phyloP scores from a whole-genome alignment of 1,284 basidiomycete genomes.

The Peniophora sp. region DNA sequence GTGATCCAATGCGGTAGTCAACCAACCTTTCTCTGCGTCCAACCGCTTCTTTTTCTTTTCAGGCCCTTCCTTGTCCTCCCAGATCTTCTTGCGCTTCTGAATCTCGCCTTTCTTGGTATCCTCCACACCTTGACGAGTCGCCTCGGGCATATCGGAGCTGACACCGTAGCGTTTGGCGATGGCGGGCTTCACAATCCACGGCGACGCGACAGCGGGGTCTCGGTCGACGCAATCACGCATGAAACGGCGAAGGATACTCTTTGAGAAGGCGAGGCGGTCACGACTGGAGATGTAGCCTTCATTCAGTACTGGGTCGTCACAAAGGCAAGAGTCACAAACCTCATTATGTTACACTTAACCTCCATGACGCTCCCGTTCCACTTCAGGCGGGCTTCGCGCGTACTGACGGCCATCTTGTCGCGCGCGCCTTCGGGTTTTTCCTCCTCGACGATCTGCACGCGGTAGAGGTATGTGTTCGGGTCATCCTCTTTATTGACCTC shows the following conservation, averaged over 20 bases:
- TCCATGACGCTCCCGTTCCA: conserved; percentile 72
- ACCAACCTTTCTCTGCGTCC: conserved; percentile 58
- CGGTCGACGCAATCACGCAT: conserved; percentile 91
- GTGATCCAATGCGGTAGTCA: not conserved
- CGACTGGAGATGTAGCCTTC: conserved; percentile 44
- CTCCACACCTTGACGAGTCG: conserved; percentile 73
- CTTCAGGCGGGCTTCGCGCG: conserved; percentile 39
- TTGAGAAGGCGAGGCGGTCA: conserved; percentile 91
- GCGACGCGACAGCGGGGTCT: conserved; percentile 85
- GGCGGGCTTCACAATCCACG: conserved; percentile 87
- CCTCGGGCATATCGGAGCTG: conserved; percentile 77
- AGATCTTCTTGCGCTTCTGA: conserved; percentile 83
- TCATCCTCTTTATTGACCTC: conserved; percentile 72
- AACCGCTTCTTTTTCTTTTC: conserved; percentile 79
- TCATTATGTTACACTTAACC: conserved; percentile 72
- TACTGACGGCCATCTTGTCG: conserved; percentile 44
- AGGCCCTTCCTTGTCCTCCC: conserved; percentile 77
- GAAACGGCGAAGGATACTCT: conserved; percentile 93
- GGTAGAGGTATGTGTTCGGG: conserved; percentile 81
- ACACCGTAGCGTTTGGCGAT: conserved; percentile 83
- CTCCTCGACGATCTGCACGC: conserved; percentile 76
- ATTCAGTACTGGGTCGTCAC: not conserved
- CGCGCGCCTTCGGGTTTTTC: conserved; percentile 56
- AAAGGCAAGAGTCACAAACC: conserved; percentile 36
- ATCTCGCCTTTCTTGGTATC: conserved; percentile 80